A percentile compares a stretch with the other conserved stretches of the same genome.
Evolutionary conservation across 1,284 basidiomycete genomes (phyloP).

Genomic region (Irpex sp.): DNA sequence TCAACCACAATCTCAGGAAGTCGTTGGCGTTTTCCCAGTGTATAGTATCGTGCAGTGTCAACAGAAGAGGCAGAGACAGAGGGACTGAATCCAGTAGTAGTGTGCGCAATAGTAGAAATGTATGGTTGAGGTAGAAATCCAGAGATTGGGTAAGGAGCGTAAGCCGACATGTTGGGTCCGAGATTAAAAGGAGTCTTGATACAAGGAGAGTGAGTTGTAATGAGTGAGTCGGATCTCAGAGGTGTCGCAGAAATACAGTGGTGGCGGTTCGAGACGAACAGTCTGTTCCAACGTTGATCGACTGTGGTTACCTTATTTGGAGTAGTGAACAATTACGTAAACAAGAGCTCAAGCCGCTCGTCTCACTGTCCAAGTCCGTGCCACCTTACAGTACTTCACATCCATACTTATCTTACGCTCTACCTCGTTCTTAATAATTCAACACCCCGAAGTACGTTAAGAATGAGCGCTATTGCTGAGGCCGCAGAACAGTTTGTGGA

Average conservation of each 20-base stretch:
- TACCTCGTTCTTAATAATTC: neutral
- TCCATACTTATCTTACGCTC: neutral
- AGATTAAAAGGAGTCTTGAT: neutral
- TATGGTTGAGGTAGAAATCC: neutral
- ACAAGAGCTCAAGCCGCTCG: too few relatives aligned
- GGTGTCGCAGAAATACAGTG: neutral
- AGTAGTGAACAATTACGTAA: neutral
- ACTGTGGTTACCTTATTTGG: neutral
- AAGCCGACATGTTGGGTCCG: neutral
- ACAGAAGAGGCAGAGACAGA: neutral
- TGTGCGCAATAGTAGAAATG: neutral
- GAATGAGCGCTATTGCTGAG: conserved; percentile 17
- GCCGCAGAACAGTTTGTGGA: conserved; percentile 28
- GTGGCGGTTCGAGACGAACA: neutral
- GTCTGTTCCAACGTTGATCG: neutral
- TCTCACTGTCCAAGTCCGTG: too few relatives aligned
- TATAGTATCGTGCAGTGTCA: neutral
- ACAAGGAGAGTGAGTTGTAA: neutral
- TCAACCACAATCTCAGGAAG: neutral
- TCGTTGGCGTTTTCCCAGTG: neutral
- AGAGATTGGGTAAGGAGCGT: neutral
- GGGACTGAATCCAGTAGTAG: neutral
- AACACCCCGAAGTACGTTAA: neutral
- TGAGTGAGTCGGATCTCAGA: neutral
- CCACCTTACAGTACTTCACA: neutral